These are phyloP conservation scores for Lathyrus tuberosus DNA, from an alignment of 306 rosid genomes.

Conservation along the genomic window DNA sequence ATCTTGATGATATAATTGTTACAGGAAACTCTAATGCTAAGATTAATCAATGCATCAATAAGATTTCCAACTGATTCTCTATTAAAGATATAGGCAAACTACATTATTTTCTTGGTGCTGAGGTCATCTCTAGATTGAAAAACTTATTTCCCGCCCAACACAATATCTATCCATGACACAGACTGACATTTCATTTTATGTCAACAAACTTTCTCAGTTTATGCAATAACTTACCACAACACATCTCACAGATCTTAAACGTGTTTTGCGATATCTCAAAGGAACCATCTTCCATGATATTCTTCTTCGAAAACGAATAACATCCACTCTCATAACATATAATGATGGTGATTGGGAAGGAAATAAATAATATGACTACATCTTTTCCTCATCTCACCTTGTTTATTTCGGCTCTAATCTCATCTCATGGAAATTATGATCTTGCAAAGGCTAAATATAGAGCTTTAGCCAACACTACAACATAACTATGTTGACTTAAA, in stretches of 20 bases:
- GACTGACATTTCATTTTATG: background rate
- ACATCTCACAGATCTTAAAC: background rate
- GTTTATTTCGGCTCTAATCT: background rate
- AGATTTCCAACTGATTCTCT: background rate
- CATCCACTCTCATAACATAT: background rate
- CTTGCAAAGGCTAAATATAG: too few relatives aligned
- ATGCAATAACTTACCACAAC: background rate
- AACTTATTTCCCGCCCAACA: background rate
- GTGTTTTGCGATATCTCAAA: background rate
- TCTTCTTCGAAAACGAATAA: background rate
- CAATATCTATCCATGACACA: background rate
- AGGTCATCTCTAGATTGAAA: background rate
- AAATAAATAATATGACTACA: background rate
- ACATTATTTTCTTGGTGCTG: background rate
- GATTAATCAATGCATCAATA: background rate
- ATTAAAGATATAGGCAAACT: background rate
- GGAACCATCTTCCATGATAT: background rate
- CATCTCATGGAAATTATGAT: background rate
- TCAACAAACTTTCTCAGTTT: background rate
- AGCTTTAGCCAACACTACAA: too few relatives aligned
- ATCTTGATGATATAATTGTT: background rate
- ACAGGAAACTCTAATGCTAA: background rate
- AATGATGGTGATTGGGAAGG: background rate
- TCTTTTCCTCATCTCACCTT: background rate
- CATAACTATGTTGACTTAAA: too few relatives aligned